phyloP scores from a whole-genome alignment of 2,329 filamentous ascomycete genomes.

The Colletotrichum siamense region DNA sequence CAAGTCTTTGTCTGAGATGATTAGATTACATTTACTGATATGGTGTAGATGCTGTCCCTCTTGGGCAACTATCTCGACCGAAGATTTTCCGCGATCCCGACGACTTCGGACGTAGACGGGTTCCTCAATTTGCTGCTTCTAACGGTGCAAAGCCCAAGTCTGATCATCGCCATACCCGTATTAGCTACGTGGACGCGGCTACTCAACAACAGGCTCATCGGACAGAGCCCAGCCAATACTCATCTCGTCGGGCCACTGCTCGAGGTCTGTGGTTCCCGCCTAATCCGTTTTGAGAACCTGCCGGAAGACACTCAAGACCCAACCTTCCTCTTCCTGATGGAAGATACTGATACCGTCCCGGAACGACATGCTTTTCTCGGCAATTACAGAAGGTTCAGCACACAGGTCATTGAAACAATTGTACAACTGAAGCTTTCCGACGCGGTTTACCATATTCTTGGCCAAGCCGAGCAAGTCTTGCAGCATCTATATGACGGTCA shows the following conservation, averaged over 20 bases:
- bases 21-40: not conserved
- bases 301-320: conserved; percentile 83
- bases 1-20: conserved; percentile 42
- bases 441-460: conserved; percentile 86
- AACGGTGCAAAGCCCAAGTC: conserved; percentile 83
- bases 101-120: conserved; percentile 69
- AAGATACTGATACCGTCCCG: conserved; percentile 94
- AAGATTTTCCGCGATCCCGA: conserved; percentile 70
- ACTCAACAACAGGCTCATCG: conserved; percentile 73
- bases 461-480: conserved; percentile 75
- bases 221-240: conserved; percentile 65
- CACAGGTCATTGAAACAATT: conserved; percentile 85
- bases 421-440: conserved; percentile 83
- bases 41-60: conserved; percentile 76
- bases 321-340: conserved; percentile 81
- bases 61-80: conserved; percentile 85
- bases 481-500: conserved; percentile 76
- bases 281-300: conserved; percentile 87
- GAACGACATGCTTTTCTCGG: conserved; percentile 95
- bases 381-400: conserved; percentile 92
- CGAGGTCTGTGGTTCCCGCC: conserved; percentile 80
- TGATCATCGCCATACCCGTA: conserved; percentile 92
- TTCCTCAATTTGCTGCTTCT: conserved; percentile 82
- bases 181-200: conserved; percentile 89
- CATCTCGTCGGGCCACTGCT: conserved; percentile 77